Evolutionary conservation across 1,284 basidiomycete species (phyloP).

Genomic region (Cutaneotrichosporon sp.): DNA sequence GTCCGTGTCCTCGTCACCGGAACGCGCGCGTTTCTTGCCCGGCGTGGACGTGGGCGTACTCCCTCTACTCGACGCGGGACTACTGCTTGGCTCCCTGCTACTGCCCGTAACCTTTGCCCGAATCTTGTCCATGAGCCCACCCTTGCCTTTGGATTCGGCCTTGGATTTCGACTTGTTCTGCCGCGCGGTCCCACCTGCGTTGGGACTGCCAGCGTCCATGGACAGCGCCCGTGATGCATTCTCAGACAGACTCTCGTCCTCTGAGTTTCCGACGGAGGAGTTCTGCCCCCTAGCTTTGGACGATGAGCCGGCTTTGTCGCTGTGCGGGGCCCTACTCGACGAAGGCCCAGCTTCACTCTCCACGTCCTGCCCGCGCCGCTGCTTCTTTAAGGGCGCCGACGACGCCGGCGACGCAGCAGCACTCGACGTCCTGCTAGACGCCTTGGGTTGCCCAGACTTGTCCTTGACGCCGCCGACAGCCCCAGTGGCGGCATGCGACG

Average conservation of each 20-base stretch:
- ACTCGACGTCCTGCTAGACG: not conserved
- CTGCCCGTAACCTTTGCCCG: not conserved
- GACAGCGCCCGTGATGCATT: not conserved
- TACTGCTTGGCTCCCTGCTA: not conserved
- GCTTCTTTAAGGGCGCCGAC: not conserved
- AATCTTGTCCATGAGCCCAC: not conserved
- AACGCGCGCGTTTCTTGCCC: conserved; percentile 8
- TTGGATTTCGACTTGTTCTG: no score
- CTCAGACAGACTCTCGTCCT: no score
- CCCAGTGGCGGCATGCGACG: no score
- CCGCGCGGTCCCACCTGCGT: no score
- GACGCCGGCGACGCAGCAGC: not conserved
- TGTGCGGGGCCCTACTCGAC: no score
- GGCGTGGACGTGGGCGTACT: not conserved
- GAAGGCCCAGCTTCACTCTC: no score
- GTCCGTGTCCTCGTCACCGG: not conserved
- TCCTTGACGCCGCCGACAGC: conserved; percentile 7
- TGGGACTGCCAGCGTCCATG: no score
- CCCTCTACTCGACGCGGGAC: not conserved
- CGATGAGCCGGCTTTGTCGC: no score
- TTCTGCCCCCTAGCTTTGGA: no score
- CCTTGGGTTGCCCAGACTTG: not conserved
- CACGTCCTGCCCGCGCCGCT: no score
- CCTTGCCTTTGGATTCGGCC: not conserved
- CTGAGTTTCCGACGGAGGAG: not conserved